Percentiles rank a stretch among this genome's conserved stretches.
Evolutionary conservation across 345 rosid species (phyloP).

Genomic region (Schrenkiella parvula): DNA sequence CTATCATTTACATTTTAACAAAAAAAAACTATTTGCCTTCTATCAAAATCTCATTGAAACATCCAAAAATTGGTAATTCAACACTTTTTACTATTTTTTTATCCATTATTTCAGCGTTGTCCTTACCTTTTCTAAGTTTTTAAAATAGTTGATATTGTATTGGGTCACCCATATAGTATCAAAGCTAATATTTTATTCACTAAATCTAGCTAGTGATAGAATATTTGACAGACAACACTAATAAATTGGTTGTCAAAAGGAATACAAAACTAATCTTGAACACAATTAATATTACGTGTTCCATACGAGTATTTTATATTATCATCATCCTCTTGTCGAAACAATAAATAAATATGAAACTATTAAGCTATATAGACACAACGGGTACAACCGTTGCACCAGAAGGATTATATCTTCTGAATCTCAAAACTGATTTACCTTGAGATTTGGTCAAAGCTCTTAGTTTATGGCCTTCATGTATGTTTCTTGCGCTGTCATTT

Average conservation of each 20-base stretch:
- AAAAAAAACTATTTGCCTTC: background rate
- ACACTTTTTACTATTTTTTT: background rate
- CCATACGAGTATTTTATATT: background rate
- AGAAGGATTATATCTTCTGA: conserved; percentile 19
- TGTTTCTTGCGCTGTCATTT: conserved; percentile 19
- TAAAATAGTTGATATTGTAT: background rate
- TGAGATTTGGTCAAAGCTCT: conserved; percentile 19
- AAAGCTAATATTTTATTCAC: too few species aligned
- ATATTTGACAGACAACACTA: background rate
- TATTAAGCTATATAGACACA: background rate
- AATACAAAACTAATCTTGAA: background rate
- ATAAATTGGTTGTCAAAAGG: conserved; percentile 14
- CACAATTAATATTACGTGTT: background rate
- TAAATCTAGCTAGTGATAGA: background rate
- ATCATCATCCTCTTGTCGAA: background rate
- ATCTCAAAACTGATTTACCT: conserved; percentile 8
- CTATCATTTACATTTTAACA: background rate
- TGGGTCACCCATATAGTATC: background rate
- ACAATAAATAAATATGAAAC: background rate
- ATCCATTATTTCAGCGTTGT: background rate
- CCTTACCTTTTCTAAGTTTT: background rate
- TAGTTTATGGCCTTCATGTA: conserved; percentile 31
- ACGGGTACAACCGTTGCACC: conserved; percentile 22
- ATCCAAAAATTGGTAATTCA: background rate
- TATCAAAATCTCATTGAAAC: background rate